Evolutionary conservation across 345 rosid species (phyloP).

Genomic region (rapeseed (Brassica napus)): DNA sequence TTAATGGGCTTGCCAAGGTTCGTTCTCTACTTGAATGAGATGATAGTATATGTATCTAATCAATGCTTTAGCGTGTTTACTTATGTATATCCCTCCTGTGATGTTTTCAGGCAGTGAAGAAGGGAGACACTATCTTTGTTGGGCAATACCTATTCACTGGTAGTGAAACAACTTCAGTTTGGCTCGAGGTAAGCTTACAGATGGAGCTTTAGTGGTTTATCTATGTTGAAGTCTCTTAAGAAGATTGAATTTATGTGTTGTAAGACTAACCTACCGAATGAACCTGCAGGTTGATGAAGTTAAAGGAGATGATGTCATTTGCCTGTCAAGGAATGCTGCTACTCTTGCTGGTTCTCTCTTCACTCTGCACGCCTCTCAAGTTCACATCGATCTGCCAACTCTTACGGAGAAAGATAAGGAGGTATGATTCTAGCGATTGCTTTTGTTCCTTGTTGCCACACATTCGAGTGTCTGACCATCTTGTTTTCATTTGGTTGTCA

Average conservation of each 20-base stretch:
- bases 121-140: slow-evolving; percentile 88
- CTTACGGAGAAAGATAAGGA: slow-evolving; percentile 89
- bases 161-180: slow-evolving; percentile 95
- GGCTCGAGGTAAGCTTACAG: slow-evolving; percentile 71
- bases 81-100: background rate
- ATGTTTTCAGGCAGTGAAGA: slow-evolving; percentile 77
- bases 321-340: slow-evolving; percentile 81
- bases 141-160: slow-evolving; percentile 98
- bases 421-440: slow-evolving; percentile 40
- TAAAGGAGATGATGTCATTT: slow-evolving; percentile 78
- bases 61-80: background rate
- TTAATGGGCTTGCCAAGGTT: slow-evolving; percentile 84
- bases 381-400: slow-evolving; percentile 83
- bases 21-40: slow-evolving; percentile 21
- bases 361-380: slow-evolving; percentile 86
- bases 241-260: background rate
- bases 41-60: background rate
- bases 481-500: slow-evolving; percentile 11
- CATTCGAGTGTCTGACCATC: slow-evolving; percentile 12
- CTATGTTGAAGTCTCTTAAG: background rate
- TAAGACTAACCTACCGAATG: background rate
- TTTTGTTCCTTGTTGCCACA: slow-evolving; percentile 5
- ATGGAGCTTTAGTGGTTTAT: background rate
- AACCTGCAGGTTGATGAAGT: slow-evolving; percentile 75
- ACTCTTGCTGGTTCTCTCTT: slow-evolving; percentile 87